Base-by-base conservation (phyloP, 2,329 filamentous ascomycete genomes). In the Alternaria longipes region DNA sequence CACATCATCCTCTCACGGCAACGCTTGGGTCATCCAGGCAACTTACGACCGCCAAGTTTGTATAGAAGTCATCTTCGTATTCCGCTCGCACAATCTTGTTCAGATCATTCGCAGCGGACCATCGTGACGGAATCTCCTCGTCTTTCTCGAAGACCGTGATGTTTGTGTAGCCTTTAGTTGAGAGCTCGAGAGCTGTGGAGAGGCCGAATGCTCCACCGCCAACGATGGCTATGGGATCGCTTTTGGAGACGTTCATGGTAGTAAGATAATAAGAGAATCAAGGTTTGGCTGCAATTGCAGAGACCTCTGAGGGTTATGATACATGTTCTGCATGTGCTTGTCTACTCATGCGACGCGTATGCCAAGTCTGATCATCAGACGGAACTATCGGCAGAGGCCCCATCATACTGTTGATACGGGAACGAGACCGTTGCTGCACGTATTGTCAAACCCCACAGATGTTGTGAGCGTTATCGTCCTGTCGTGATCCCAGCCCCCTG, bases 21-120 rank as follows among this genome's bases (percentile, higher is more conserved):
- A 11, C 3, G 9, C 14, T 59, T 9, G 34, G 34, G 16, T 41
- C 16, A 8, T 18, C 4, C 40, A 36, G 3, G 42, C 16, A 49
- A 66, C 79, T 60, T 74, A 85, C 84, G 55, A 87, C 75, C 2
- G 85, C 82, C 44, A 87, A 69, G 2, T 86, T 79, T 0, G 85
- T 84, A 60, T 89, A 88, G 56, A 86, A 86, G 0, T 80, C 78
- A 59, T 87, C 85, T 62, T 86, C 84, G 59, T 88, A 88, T 64
- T 88, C 85, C 5, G 83, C 85, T 2, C 86, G 81, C 36, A 89
- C 79, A 56, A 89, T 88, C 73, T 89, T 89, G 71, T 89, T 89
- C 26, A 89, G 70, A 63, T 89, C 86, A 60, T 87, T 86, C 20
- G 82, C 86, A 0, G 86, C 87, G 0, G 87, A 87, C 67, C 74